Conservation (phyloP, 2,329 filamentous ascomycete species). For the Beauveria australis region DNA sequence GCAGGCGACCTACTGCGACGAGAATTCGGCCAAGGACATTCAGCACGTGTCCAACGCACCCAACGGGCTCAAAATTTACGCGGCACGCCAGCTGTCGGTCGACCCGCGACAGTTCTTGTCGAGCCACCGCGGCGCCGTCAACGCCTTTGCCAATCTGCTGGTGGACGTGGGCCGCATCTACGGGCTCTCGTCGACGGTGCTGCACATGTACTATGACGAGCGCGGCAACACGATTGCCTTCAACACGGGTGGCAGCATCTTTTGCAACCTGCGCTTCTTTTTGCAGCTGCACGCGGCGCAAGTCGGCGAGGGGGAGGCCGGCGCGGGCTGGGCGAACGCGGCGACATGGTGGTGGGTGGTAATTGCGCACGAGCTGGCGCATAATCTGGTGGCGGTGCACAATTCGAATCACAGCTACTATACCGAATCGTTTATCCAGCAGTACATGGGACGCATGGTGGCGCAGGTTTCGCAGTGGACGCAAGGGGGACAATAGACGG, state of each 20-base stretch:
- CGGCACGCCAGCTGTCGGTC: conserved; percentile 45
- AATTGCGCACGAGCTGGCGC: conserved; percentile 90
- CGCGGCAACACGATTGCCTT: conserved; percentile 80
- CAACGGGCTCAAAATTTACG: conserved; percentile 66
- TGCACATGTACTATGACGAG: conserved; percentile 86
- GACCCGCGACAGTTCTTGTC: conserved; percentile 48
- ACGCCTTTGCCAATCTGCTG: conserved; percentile 61
- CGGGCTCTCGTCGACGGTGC: conserved; percentile 53
- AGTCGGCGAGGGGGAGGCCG: conserved; percentile 22
- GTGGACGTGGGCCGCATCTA: conserved; percentile 66
- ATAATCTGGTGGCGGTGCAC: conserved; percentile 79
- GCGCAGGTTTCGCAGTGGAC: conserved; percentile 29
- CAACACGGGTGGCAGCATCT: conserved; percentile 78
- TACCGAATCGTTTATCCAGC: conserved; percentile 70
- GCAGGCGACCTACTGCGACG: conserved; percentile 79
- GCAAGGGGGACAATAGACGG: neutral
- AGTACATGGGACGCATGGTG: conserved; percentile 68
- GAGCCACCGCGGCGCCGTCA: conserved; percentile 53
- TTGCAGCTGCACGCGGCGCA: conserved; percentile 61
- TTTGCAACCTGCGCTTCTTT: conserved; percentile 90
- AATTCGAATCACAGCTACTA: conserved; percentile 76
- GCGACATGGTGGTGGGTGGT: conserved; percentile 89
- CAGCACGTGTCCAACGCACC: conserved; percentile 61
- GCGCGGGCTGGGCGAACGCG: conserved; percentile 55
- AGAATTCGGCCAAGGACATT: conserved; percentile 65